Conservation (phyloP, 2,329 filamentous ascomycete genomes). For the Cadophora sp. region DNA sequence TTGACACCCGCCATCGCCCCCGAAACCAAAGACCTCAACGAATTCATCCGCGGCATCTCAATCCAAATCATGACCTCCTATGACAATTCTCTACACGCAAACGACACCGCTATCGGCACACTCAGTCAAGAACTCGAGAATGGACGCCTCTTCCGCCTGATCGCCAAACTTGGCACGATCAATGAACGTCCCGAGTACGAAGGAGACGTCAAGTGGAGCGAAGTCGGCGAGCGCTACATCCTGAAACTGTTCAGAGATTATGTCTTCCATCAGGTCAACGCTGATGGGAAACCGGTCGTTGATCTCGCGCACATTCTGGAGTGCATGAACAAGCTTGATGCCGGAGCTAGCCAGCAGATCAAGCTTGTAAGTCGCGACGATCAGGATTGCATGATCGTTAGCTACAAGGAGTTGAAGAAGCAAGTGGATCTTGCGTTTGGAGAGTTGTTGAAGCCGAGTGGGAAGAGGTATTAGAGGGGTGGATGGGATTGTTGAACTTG, state of each 20-base stretch:
- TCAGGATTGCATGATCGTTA: conserved; percentile 86
- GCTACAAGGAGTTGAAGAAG: conserved; percentile 86
- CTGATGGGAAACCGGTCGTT: conserved; percentile 80
- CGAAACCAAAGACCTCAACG: conserved; percentile 75
- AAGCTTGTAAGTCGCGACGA: conserved; percentile 88
- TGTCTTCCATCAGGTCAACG: conserved; percentile 94
- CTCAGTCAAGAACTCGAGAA: conserved; percentile 88
- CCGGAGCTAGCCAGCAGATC: conserved; percentile 85
- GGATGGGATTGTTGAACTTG: neutral
- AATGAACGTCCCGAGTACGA: conserved; percentile 90
- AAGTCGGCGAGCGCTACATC: conserved; percentile 90
- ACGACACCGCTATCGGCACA: conserved; percentile 76
- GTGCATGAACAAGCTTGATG: conserved; percentile 91
- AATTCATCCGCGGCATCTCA: conserved; percentile 80
- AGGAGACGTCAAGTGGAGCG: conserved; percentile 81
- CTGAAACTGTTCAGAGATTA: conserved; percentile 96
- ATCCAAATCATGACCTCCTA: conserved; percentile 77
- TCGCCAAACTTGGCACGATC: conserved; percentile 85
- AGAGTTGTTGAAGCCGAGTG: conserved; percentile 52
- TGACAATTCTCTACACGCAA: conserved; percentile 78
- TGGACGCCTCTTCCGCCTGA: conserved; percentile 77
- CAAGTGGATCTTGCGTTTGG: conserved; percentile 63
- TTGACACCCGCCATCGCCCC: conserved; percentile 67
- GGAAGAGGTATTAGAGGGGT: conserved; percentile 26
- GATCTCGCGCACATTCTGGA: conserved; percentile 88